Evolutionary conservation across 495 filamentous ascomycete genomes (phyloP).

Genomic region (Penicillium arizonense): DNA sequence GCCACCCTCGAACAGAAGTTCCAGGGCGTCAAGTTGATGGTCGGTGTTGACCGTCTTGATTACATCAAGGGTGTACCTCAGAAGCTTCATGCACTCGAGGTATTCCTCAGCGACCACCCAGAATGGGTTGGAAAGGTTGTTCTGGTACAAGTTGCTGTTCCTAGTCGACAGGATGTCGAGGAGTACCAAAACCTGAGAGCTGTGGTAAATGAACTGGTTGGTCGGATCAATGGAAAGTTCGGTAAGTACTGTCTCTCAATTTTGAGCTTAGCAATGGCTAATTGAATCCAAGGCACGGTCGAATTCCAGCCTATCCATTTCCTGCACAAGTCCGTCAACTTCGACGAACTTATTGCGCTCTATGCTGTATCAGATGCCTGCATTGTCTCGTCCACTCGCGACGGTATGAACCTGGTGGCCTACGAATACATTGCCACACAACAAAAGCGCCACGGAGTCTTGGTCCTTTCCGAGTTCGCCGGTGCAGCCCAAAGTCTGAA

Average conservation of each 20-base stretch:
- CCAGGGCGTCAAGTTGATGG: conserved; percentile 92
- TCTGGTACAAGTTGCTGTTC: conserved; percentile 92
- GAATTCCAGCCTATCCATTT: conserved; percentile 99
- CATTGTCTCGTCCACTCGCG: conserved; percentile 91
- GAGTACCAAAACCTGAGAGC: conserved; percentile 95
- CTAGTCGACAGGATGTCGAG: conserved; percentile 90
- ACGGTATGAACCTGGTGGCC: conserved; percentile 98
- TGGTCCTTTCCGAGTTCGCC: conserved; percentile 95
- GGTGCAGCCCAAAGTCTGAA: conserved; percentile 92
- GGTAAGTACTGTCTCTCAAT: conserved; percentile 42
- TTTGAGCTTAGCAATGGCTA: conserved; percentile 6
- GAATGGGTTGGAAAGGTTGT: conserved; percentile 99
- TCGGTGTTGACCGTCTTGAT: conserved; percentile 92
- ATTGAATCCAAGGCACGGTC: conserved; percentile 61
- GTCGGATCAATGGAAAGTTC: conserved; percentile 92
- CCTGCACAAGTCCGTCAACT: conserved; percentile 89
- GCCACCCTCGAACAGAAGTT: conserved; percentile 84
- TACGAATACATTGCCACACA: conserved; percentile 98
- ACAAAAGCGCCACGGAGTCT: conserved; percentile 78
- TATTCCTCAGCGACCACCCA: conserved; percentile 93
- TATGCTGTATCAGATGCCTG: conserved; percentile 94
- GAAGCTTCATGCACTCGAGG: conserved; percentile 92
- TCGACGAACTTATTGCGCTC: conserved; percentile 88
- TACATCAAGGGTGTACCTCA: conserved; percentile 99
- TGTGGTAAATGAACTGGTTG: conserved; percentile 92